These are phyloP conservation scores for Anthoceros angustus DNA, from an alignment of 225 moss, liverwort and hornwort species.

Conservation along the genomic window DNA sequence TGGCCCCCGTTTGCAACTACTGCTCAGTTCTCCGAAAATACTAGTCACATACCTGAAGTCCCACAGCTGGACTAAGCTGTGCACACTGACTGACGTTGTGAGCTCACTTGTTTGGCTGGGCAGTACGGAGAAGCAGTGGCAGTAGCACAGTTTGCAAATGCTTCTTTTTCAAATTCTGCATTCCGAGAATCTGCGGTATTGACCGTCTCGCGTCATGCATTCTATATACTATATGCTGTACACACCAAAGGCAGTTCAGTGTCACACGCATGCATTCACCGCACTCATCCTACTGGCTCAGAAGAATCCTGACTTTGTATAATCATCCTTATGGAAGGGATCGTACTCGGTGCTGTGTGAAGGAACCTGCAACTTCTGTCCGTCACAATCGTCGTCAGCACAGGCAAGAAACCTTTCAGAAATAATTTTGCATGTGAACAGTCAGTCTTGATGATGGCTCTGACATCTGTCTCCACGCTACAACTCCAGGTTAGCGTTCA, in stretches of 20 bases:
- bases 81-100: no score
- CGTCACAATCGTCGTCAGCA: background rate
- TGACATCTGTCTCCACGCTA: background rate
- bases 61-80: no score
- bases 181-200: constrained; percentile 24
- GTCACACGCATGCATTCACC: background rate
- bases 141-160: constrained; percentile 44
- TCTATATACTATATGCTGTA: background rate
- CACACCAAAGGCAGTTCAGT: constrained; percentile 6
- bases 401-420: background rate
- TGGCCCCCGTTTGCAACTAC: background rate
- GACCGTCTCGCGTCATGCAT: background rate
- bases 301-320: constrained; percentile 12
- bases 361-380: constrained; percentile 23
- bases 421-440: no score
- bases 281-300: constrained; percentile 4
- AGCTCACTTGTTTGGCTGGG: background rate
- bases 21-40: background rate
- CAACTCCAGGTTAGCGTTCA: background rate
- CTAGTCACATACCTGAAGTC: background rate
- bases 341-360: constrained; percentile 11
- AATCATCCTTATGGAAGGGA: constrained; percentile 3
- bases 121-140: constrained; percentile 21
- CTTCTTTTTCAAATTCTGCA: constrained; percentile 39
- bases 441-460: background rate